Conservation (phyloP, 768 basidiomycete species). For the Pisolithus marmoratus region DNA sequence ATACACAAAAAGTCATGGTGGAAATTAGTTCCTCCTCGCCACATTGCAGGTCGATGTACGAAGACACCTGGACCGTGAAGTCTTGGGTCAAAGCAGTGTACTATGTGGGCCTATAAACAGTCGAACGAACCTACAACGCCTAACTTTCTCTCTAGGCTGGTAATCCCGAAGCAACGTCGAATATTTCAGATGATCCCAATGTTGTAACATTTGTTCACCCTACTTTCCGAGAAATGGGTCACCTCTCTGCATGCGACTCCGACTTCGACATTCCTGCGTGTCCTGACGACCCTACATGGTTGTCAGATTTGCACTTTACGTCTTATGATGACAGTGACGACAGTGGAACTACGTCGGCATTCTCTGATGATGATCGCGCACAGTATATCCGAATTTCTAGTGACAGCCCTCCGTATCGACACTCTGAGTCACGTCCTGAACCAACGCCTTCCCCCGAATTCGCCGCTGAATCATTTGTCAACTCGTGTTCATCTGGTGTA, state of each 20-base stretch:
- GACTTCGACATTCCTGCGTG: conserved; percentile 13
- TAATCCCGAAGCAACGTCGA: conserved; percentile 2
- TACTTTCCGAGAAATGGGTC: conserved; percentile 10
- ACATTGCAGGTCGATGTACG: conserved; percentile 17
- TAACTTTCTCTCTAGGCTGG: conserved; percentile 12
- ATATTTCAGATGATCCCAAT: background rate
- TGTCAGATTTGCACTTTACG: conserved; percentile 10
- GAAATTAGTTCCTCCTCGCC: conserved; percentile 6
- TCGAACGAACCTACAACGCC: background rate
- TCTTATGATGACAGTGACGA: conserved; percentile 19
- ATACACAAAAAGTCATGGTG: conserved; percentile 1
- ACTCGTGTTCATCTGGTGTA: conserved; percentile 27
- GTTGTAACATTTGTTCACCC: conserved; percentile 14
- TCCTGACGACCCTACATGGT: conserved; percentile 15
- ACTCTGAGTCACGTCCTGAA: conserved; percentile 20
- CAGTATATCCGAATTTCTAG: conserved; percentile 37
- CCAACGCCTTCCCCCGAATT: conserved; percentile 18
- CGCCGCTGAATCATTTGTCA: conserved; percentile 12
- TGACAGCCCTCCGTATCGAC: conserved; percentile 35
- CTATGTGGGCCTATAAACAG: conserved; percentile 11
- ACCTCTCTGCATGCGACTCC: conserved; percentile 17
- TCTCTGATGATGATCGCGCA: conserved; percentile 23
- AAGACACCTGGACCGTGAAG: conserved; percentile 16
- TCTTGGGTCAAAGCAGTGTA: conserved; percentile 24
- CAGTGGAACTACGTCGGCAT: conserved; percentile 11